Evolutionary conservation across 768 basidiomycete genomes (phyloP).

Genomic region (Lepiota brunneoincarnata): DNA sequence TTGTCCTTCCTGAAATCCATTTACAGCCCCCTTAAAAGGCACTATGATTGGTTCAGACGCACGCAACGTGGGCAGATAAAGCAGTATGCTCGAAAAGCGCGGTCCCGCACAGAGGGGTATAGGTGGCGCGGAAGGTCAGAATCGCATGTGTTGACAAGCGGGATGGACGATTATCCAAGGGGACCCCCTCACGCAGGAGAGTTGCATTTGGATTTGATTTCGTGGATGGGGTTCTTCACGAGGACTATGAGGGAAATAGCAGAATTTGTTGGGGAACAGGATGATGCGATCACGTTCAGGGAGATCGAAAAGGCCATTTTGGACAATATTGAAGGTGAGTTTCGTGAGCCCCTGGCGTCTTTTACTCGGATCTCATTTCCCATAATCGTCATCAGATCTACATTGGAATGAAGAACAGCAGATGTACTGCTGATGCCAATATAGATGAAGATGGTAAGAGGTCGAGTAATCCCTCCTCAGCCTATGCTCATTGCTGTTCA

Average conservation of each 20-base stretch:
- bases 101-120: constrained; percentile 89
- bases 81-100: constrained; percentile 79
- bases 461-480: not conserved
- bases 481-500: constrained; percentile 27
- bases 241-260: constrained; percentile 92
- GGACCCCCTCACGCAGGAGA: constrained; percentile 89
- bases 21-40: constrained; percentile 80
- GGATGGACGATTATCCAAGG: constrained; percentile 96
- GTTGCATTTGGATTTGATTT: constrained; percentile 88
- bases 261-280: constrained; percentile 79
- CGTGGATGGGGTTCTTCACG: constrained; percentile 97
- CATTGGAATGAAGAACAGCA: constrained; percentile 89
- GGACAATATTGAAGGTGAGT: constrained; percentile 78
- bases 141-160: constrained; percentile 87
- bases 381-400: constrained; percentile 51
- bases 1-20: constrained; percentile 72
- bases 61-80: constrained; percentile 94
- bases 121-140: constrained; percentile 91
- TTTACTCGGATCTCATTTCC: not conserved
- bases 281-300: constrained; percentile 74
- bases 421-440: constrained; percentile 92
- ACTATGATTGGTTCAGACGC: constrained; percentile 95
- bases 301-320: constrained; percentile 80
- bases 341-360: not conserved
- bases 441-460: constrained; percentile 78